phyloP scores from a whole-genome alignment of 2,329 filamentous ascomycete genomes.

The Trichoderma aggressivum region DNA sequence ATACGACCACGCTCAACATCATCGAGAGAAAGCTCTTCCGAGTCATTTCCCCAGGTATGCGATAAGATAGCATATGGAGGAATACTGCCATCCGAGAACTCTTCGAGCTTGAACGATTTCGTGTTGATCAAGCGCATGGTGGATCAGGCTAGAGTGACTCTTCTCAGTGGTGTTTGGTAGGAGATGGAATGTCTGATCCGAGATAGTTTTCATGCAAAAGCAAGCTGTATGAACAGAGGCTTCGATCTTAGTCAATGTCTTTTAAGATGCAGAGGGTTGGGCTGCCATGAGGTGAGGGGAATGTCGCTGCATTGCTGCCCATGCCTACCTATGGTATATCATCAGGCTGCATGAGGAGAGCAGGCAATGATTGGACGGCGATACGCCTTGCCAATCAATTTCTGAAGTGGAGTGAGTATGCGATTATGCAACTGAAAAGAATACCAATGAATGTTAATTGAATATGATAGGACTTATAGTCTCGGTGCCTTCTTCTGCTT shows the following conservation, averaged over 20 bases:
- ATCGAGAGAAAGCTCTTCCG: neutral
- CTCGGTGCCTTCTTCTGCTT: neutral
- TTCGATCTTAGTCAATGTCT: neutral
- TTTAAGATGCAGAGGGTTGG: neutral
- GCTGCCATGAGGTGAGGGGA: neutral
- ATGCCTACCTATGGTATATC: too few species aligned
- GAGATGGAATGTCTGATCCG: too few species aligned
- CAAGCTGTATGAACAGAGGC: neutral
- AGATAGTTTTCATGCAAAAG: too few species aligned
- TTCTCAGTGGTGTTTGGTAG: too few species aligned
- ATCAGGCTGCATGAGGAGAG: too few species aligned
- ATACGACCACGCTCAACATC: neutral
- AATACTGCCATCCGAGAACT: constrained; percentile 17
- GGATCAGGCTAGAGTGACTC: neutral
- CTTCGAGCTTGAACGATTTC: constrained; percentile 21
- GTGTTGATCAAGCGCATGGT: constrained; percentile 27
- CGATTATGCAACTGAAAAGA: neutral
- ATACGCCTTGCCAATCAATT: neutral
- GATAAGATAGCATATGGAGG: constrained; percentile 33
- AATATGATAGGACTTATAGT: neutral
- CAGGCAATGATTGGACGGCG: neutral
- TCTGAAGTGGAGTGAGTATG: neutral
- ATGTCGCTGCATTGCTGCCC: neutral
- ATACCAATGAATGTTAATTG: neutral
- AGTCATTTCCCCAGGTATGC: constrained; percentile 28